A percentile compares a stretch with the other conserved stretches of the same genome.
Evolutionary conservation across 208 protist species (phyloP).

Genomic region (Naegleria gruberi): DNA sequence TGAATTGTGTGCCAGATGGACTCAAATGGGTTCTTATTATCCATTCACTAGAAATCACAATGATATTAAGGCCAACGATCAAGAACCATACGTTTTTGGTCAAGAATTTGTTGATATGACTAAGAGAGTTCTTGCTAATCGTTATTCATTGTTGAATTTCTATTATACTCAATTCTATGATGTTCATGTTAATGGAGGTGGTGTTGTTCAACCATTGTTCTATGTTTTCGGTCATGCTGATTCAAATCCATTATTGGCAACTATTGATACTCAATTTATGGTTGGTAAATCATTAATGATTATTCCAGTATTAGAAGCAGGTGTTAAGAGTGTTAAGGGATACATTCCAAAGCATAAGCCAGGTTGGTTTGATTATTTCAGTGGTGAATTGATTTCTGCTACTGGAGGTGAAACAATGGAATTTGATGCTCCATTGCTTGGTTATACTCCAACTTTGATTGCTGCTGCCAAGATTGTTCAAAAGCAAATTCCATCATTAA

Average conservation of each 20-base stretch:
- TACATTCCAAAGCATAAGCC: conserved; percentile 47
- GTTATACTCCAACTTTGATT: not conserved
- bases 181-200: conserved; percentile 28
- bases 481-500: not conserved
- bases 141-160: conserved; percentile 57
- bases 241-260: not conserved
- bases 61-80: conserved; percentile 11
- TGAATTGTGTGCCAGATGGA: conserved; percentile 71
- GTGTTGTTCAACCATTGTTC: conserved; percentile 52
- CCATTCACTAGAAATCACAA: conserved; percentile 76
- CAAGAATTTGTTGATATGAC: conserved; percentile 34
- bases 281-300: conserved; percentile 47
- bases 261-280: conserved; percentile 54
- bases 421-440: not conserved
- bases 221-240: conserved; percentile 53
- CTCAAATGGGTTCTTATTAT: conserved; percentile 65
- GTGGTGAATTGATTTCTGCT: not conserved
- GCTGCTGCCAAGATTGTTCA: not conserved
- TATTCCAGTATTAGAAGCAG: conserved; percentile 40
- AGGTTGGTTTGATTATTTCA: conserved; percentile 58
- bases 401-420: not conserved
- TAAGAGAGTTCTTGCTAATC: conserved; percentile 30
- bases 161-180: conserved; percentile 56
- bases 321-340: conserved; percentile 33
- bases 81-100: conserved; percentile 4